Evolutionary conservation across 2,329 filamentous ascomycete species (phyloP), one percentile per base, ranked within the genome.

Genomic region (Arthroderma uncinatum): DNA sequence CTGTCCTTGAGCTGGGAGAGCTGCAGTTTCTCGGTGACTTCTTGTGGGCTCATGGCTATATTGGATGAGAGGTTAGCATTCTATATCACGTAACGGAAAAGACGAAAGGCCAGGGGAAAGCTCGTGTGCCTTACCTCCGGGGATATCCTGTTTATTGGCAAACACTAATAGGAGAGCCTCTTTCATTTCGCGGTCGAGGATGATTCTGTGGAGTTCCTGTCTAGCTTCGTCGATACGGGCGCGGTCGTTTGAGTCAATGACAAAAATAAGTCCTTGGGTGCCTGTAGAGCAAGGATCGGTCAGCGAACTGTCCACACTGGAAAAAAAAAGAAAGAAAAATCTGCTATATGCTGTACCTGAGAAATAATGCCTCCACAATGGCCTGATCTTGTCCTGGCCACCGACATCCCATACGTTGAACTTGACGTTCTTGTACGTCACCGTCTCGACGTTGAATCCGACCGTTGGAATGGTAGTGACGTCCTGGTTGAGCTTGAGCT

Each of bases 391-490:
- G 82, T 97, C 92, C 80, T 97, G 92, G 63, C 92, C 92, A 74
- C 92, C 92, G 60, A 97, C 92, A 78, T 97, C 92, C 92, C 92
- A 97, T 62, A 97, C 92, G 68, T 94, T 97, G 80, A 97, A 97
- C 76, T 96, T 94, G 76, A 96, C 91, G 74, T 97, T 97, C 82
- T 96, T 96, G 80, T 95, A 96, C 65, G 91, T 94, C 68, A 97
- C 91, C 3, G 90, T 95, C 80, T 97, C 92, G 74, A 97, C 93
- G 81, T 97, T 97, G 82, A 97, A 97, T 66, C 92, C 93, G 67
- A 98, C 93, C 34, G 93, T 98, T 50, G 93, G 93, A 70, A 97
- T 97, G 55, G 93, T 97, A 61, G 93, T 97, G 68, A 97, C 91
- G 71, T 95, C 91, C 79, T 97, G 90, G 75, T 92, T 91, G 60